Conservation (phyloP, 1,284 basidiomycete genomes). For the Rhodotorula sp. region DNA sequence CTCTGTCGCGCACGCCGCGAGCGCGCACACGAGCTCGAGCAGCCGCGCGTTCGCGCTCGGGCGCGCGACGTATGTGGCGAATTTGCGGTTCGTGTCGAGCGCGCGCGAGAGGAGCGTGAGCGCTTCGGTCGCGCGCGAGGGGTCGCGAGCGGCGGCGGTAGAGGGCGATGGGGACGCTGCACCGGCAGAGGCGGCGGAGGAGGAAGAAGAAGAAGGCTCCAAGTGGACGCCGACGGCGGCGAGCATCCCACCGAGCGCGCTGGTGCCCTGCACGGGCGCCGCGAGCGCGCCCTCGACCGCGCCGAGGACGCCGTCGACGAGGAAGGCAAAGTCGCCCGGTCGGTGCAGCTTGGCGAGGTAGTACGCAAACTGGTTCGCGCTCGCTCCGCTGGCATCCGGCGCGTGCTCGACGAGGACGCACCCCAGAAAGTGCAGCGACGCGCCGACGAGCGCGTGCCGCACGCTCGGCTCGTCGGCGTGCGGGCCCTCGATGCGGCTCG, state of each 20-base stretch:
- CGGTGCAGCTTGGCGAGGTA: slow-evolving; percentile 89
- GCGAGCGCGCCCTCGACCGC: slow-evolving; percentile 70
- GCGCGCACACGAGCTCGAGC: slow-evolving; percentile 69
- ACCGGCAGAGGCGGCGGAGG: neutral
- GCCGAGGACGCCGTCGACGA: slow-evolving; percentile 69
- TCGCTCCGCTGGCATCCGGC: neutral
- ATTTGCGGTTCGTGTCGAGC: slow-evolving; percentile 58
- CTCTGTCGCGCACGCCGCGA: slow-evolving; percentile 76
- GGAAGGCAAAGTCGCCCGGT: slow-evolving; percentile 78
- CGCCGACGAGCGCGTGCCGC: neutral
- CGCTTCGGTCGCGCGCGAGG: slow-evolving; percentile 21
- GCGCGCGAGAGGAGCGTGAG: slow-evolving; percentile 84
- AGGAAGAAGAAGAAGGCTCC: too few species aligned
- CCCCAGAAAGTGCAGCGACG: slow-evolving; percentile 29
- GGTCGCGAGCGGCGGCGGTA: neutral
- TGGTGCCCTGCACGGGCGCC: neutral
- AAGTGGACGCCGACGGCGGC: neutral
- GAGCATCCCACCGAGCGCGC: neutral
- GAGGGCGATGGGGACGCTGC: neutral
- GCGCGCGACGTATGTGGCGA: slow-evolving; percentile 3
- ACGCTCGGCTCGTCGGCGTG: neutral
- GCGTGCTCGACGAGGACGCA: slow-evolving; percentile 33
- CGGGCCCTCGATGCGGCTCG: neutral
- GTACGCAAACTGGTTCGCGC: slow-evolving; percentile 81
- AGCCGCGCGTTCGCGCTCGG: neutral